Conservation (phyloP, 2,329 filamentous ascomycete species). For the Xylariaceae sp. region DNA sequence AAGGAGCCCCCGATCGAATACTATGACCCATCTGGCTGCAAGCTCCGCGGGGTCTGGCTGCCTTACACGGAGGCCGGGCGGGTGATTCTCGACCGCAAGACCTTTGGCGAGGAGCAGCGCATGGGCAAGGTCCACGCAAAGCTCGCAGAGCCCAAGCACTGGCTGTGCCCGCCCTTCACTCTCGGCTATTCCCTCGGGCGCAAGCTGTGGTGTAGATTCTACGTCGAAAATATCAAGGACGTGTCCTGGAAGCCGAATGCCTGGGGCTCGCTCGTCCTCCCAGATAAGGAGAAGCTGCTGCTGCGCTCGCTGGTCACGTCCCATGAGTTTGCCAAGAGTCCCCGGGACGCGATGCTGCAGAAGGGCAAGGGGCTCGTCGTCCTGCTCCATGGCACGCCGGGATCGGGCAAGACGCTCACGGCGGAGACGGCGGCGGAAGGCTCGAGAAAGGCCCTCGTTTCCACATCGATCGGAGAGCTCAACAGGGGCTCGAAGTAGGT, state of each 20-base stretch:
- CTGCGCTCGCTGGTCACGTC: slow-evolving; percentile 24
- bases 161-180: slow-evolving; percentile 24
- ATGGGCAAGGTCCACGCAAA: slow-evolving; percentile 11
- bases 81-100: slow-evolving; percentile 25
- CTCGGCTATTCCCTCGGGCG: slow-evolving; percentile 22
- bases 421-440: slow-evolving; percentile 30
- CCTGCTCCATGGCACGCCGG: slow-evolving; percentile 32
- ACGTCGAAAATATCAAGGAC: slow-evolving; percentile 20
- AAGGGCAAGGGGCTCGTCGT: slow-evolving; percentile 36
- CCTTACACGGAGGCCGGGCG: slow-evolving; percentile 24
- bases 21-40: slow-evolving; percentile 12
- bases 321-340: slow-evolving; percentile 9
- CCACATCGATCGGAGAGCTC: slow-evolving; percentile 22
- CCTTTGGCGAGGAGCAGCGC: slow-evolving; percentile 22
- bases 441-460: slow-evolving; percentile 19
- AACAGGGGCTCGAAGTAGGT: slow-evolving; percentile 5
- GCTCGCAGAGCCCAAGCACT: slow-evolving; percentile 11
- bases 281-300: slow-evolving; percentile 21
- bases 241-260: slow-evolving; percentile 19
- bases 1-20: slow-evolving; percentile 15
- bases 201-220: slow-evolving; percentile 24
- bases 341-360: slow-evolving; percentile 14
- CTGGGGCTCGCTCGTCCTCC: slow-evolving; percentile 23
- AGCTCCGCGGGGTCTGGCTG: slow-evolving; percentile 23
- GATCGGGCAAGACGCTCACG: slow-evolving; percentile 35